Evolutionary conservation across 192 early-diverging fungal genomes (phyloP).

Genomic region (Borealophlyctis nickersoniae): DNA sequence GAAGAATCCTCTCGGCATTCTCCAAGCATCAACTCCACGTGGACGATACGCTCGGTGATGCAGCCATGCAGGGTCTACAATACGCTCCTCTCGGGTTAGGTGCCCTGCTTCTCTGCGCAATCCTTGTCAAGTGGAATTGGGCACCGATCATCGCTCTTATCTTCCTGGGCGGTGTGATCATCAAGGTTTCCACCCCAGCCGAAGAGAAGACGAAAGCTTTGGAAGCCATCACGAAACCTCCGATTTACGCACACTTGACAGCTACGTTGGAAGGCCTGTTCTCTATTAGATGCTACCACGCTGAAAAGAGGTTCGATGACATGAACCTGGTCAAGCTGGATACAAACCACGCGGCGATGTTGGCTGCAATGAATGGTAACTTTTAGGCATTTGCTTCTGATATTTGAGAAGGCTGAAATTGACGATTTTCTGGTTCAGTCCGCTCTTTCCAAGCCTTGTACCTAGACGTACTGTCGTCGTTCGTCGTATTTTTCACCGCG

Average conservation of each 20-base stretch:
- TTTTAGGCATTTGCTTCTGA: slow-evolving; percentile 55
- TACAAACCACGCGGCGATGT: slow-evolving; percentile 51
- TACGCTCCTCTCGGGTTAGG: slow-evolving; percentile 53
- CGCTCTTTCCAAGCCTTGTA: slow-evolving; percentile 50
- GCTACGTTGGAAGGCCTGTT: slow-evolving; percentile 64
- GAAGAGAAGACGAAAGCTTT: slow-evolving; percentile 24
- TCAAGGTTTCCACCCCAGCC: slow-evolving; percentile 31
- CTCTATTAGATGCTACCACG: slow-evolving; percentile 63
- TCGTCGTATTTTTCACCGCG: slow-evolving; percentile 46
- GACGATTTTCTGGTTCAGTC: background rate
- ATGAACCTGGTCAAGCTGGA: slow-evolving; percentile 56
- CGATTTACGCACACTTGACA: slow-evolving; percentile 64
- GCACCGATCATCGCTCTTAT: slow-evolving; percentile 45
- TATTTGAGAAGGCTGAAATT: no score
- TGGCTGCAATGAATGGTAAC: slow-evolving; percentile 50
- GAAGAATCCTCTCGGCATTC: slow-evolving; percentile 53
- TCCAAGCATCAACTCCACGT: slow-evolving; percentile 52
- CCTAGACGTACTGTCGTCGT: slow-evolving; percentile 35
- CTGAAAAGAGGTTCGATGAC: slow-evolving; percentile 54
- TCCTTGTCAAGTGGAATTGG: slow-evolving; percentile 64
- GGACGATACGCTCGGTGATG: slow-evolving; percentile 51
- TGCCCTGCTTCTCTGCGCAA: slow-evolving; percentile 54
- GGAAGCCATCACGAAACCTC: slow-evolving; percentile 60
- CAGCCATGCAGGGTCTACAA: slow-evolving; percentile 48
- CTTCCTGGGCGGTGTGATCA: slow-evolving; percentile 38